Conservation (phyloP, 108 stramenopile genomes). For the Pseudonitzschia multiseries region DNA sequence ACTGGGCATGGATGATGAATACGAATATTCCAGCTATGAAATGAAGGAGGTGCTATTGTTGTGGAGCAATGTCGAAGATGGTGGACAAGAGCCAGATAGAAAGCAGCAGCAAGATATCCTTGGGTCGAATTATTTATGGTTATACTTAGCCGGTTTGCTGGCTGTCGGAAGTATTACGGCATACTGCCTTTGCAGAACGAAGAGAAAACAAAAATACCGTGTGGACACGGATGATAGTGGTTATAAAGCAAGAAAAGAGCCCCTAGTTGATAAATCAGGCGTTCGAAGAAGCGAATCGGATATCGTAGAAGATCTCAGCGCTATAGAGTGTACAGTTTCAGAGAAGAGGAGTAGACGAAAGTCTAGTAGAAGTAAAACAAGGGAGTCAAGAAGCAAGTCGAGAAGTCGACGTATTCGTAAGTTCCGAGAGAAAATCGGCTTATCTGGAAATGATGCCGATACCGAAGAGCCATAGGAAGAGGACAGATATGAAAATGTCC, state of each 20-base stretch:
- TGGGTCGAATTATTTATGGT: not conserved
- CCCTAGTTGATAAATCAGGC: not conserved
- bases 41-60: not conserved
- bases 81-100: conserved; percentile 2
- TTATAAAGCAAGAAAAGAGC: not conserved
- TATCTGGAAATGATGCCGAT: too few species aligned
- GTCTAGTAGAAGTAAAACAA: not conserved
- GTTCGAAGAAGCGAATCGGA: not conserved
- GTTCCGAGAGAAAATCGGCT: too few species aligned
- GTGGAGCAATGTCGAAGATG: conserved; percentile 4
- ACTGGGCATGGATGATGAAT: not conserved
- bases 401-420: not conserved
- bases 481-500: too few species aligned
- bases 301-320: not conserved
- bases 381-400: not conserved
- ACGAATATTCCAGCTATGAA: not conserved
- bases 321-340: not conserved
- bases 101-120: not conserved
- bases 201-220: not conserved
- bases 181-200: not conserved
- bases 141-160: not conserved
- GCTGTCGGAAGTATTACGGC: not conserved
- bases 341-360: not conserved
- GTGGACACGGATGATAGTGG: not conserved
- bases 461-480: too few species aligned